These are phyloP conservation scores for Sporothrix variecibatus DNA, from an alignment of 2,329 filamentous ascomycete genomes.

Conservation along the genomic window DNA sequence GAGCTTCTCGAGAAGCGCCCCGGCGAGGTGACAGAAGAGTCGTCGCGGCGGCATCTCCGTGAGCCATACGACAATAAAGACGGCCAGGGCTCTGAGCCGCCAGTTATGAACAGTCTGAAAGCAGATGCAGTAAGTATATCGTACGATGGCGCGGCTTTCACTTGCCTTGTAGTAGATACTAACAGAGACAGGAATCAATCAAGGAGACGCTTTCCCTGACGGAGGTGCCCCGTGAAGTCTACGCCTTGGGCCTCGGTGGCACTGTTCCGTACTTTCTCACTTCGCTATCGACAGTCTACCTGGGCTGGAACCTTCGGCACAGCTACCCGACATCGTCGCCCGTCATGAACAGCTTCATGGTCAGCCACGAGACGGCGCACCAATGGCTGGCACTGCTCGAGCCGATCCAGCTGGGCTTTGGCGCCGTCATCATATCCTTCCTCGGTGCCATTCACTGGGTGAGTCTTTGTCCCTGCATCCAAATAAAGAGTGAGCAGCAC, in stretches of 20 bases:
- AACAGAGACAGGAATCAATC: slow-evolving; percentile 56
- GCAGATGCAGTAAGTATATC: slow-evolving; percentile 55
- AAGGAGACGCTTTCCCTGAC: slow-evolving; percentile 68
- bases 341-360: slow-evolving; percentile 64
- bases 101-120: slow-evolving; percentile 42
- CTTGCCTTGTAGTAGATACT: background rate
- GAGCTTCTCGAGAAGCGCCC: slow-evolving; percentile 62
- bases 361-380: slow-evolving; percentile 71
- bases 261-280: slow-evolving; percentile 85
- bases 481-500: too few relatives aligned
- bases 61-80: slow-evolving; percentile 40
- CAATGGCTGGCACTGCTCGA: slow-evolving; percentile 74
- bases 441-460: slow-evolving; percentile 90
- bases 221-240: slow-evolving; percentile 66
- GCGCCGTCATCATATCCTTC: slow-evolving; percentile 90
- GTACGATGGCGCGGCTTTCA: background rate
- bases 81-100: slow-evolving; percentile 25
- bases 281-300: slow-evolving; percentile 77
- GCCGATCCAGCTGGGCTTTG: slow-evolving; percentile 87
- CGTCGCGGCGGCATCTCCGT: slow-evolving; percentile 54
- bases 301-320: slow-evolving; percentile 80
- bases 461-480: slow-evolving; percentile 30
- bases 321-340: slow-evolving; percentile 59
- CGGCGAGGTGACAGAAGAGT: slow-evolving; percentile 60
- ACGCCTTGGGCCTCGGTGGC: slow-evolving; percentile 71